Evolutionary conservation across 257 asterid genomes (phyloP), one percentile per base, ranked within the genome.

Genomic region (Solanum tarapatanum): DNA sequence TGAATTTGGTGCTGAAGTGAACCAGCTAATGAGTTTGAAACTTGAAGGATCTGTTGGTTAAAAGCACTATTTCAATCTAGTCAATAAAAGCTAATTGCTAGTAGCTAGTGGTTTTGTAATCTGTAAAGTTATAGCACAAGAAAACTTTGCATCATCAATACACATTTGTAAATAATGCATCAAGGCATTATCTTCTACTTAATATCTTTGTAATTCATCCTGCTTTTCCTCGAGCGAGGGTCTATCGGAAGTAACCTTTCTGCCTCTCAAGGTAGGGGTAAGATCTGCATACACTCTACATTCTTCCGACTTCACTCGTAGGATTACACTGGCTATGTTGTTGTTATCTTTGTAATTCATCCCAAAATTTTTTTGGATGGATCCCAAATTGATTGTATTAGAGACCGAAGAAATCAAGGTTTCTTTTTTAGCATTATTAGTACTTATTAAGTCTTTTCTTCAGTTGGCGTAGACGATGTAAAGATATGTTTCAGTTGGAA

Each of bases 1-100:
- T 84, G 99, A 96, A 91, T 96, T 96, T 82, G 98, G 99, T 32
- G 96, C 99, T 6, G 99, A 96, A 91, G 98, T 96, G 87, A 95
- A 96, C 89, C 95, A 94, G 90, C 97, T 96, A 84, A 93, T 96
- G 98, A 95, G 98, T 87, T 88, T 96, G 94, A 96, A 95, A 92
- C 98, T 95, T 68, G 99, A 95, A 95, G 98, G 98, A 55, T 96
- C 98, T 16, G 98, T 96, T n/a, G 99, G 98, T 87, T 96, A 94
- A 69, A 69, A 86, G 76, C 87, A 62, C 32, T 16, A 8, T 43
- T 41, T 26, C 36, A 66, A 26, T 24, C 28, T 14, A 41, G 41
- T 43, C 68, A 80, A 28, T 14, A 43, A 80, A 33, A 43, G 26
- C 64, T 77, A 45, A 24, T 79, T 43, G 66, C 84, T 45, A 28